Evolutionary conservation across 352 stramenopile genomes (phyloP), one percentile per base, ranked within the genome.

Genomic region (Phytophthora tentaculata): DNA sequence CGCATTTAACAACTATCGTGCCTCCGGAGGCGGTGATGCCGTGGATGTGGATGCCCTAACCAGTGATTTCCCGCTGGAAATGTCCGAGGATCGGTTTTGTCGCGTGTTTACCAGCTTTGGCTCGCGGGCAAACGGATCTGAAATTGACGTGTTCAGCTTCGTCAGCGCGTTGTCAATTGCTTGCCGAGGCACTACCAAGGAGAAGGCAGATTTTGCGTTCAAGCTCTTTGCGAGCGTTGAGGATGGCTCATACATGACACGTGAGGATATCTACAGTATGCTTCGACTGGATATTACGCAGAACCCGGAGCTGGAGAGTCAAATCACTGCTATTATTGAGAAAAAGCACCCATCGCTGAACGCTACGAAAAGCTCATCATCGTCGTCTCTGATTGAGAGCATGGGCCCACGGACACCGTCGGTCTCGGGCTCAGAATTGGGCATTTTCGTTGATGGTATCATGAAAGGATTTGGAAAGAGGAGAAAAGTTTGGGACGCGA

Each of bases 61-160:
- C 5, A 89, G 75, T 47, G 87, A 95, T 45, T 96, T 96, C 28
- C 86, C 85, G 16, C 60, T 96, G 19, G 87, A 96, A 49, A 95
- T 96, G 83, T 89, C 86, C 8, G 87, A 95, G 17, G 83, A 92
- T 49, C 81, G 86, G 3, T 92, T 96, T 39, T 67, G 69, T 23
- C 84, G 81, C 3, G 84, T 95, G 17, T 96, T 96, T 62, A 71
- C 81, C 3, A 92, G 75, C 60, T 95, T 95, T 75, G 89, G 89
- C 0, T 81, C 81, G 22, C 85, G 89, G 7, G 89, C 89, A 1
- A 94, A 92, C 55, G 87, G 87, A 13, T 64, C 73, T 10, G 87
- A 95, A 51, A 93, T 96, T 53, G 89, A 95, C 28, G 77, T 96
- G 29, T 96, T 96, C 59, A 92, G 82, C 61, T 96, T 96, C 67